phyloP scores from a whole-genome alignment of 2,329 filamentous ascomycete genomes.

The Paraconiothyrium sp. region DNA sequence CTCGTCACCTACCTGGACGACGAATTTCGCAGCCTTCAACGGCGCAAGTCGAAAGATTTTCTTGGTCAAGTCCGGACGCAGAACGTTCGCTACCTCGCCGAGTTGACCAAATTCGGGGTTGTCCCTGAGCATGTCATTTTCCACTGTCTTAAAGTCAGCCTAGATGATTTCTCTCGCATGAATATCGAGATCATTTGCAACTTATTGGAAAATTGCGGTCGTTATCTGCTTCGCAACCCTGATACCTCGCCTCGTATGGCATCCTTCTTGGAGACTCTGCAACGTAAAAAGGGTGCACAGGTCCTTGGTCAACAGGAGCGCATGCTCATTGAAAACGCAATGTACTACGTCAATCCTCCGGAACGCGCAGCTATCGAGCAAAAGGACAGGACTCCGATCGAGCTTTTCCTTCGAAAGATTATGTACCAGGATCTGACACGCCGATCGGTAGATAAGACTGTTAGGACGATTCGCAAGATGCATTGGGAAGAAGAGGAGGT shows the following conservation, averaged over 20 bases:
- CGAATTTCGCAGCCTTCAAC: slow-evolving; percentile 94
- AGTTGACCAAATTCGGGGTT: slow-evolving; percentile 96
- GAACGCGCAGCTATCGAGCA: slow-evolving; percentile 93
- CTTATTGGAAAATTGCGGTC: slow-evolving; percentile 92
- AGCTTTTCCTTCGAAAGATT: slow-evolving; percentile 91
- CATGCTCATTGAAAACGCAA: slow-evolving; percentile 97
- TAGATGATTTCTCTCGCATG: slow-evolving; percentile 98
- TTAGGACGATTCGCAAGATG: slow-evolving; percentile 92
- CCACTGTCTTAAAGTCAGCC: slow-evolving; percentile 95
- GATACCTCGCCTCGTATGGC: slow-evolving; percentile 94
- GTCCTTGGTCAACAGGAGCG: slow-evolving; percentile 95
- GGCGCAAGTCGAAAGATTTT: slow-evolving; percentile 97
- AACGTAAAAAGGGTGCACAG: slow-evolving; percentile 94
- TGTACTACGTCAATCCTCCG: slow-evolving; percentile 97
- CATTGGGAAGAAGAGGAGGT: slow-evolving; percentile 97
- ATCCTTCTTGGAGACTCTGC: slow-evolving; percentile 91
- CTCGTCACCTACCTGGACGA: slow-evolving; percentile 92
- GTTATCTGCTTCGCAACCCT: slow-evolving; percentile 89
- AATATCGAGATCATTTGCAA: slow-evolving; percentile 99
- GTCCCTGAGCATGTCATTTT: slow-evolving; percentile 99
- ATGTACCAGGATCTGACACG: slow-evolving; percentile 95
- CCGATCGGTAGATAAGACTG: slow-evolving; percentile 89
- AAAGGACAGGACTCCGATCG: slow-evolving; percentile 93
- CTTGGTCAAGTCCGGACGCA: slow-evolving; percentile 90
- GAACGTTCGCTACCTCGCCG: slow-evolving; percentile 97